These are phyloP conservation scores for Poterioochromonas sp. DNA, from an alignment of 352 stramenopile genomes.

Conservation along the genomic window DNA sequence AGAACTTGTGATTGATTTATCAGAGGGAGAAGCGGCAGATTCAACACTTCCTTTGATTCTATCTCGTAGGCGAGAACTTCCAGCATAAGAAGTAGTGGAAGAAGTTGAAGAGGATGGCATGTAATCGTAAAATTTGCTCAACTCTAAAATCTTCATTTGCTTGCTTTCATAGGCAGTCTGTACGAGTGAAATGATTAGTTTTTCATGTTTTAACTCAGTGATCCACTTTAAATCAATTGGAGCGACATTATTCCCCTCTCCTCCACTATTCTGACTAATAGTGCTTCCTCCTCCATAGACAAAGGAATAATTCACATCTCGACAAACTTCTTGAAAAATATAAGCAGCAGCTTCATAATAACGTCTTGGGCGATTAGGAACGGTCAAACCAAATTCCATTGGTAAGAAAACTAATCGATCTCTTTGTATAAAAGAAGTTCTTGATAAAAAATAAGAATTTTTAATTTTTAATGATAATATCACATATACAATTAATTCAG, in stretches of 20 bases:
- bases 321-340: slow-evolving; percentile 35
- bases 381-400: slow-evolving; percentile 44
- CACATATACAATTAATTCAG: slow-evolving; percentile 61
- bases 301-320: background rate
- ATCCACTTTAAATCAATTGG: slow-evolving; percentile 4
- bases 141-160: slow-evolving; percentile 15
- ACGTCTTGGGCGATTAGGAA: background rate
- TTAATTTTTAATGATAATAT: slow-evolving; percentile 45
- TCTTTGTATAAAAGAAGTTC: slow-evolving; percentile 34
- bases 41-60: too few species aligned
- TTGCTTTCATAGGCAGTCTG: background rate
- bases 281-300: slow-evolving; percentile 37
- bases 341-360: slow-evolving; percentile 26
- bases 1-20: background rate
- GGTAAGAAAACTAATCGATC: slow-evolving; percentile 46
- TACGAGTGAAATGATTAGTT: background rate
- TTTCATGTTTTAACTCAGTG: background rate
- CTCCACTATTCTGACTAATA: too few species aligned
- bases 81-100: too few species aligned
- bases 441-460: slow-evolving; percentile 42
- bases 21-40: too few species aligned
- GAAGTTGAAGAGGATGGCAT: too few species aligned
- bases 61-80: too few species aligned
- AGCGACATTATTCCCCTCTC: too few species aligned
- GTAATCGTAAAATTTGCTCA: too few species aligned